Conservation (phyloP, 345 rosid species). For the Eucalyptus cladocalyx region DNA sequence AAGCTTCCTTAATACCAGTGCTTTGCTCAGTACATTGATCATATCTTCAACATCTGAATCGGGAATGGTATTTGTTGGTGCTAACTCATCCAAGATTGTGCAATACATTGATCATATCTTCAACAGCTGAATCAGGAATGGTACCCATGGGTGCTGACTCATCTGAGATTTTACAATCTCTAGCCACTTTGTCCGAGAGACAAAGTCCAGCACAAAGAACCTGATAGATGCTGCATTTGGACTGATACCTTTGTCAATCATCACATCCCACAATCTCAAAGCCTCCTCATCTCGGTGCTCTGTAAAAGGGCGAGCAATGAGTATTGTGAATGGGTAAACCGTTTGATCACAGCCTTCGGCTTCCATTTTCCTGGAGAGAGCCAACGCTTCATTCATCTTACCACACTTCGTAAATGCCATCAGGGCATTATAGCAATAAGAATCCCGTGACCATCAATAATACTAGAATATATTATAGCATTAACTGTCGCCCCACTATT, state of each 20-base stretch:
- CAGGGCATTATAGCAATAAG: constrained; percentile 75
- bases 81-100: constrained; percentile 72
- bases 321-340: constrained; percentile 66
- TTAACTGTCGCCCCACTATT: constrained; percentile 42
- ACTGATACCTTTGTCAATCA: constrained; percentile 81
- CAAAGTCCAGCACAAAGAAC: constrained; percentile 64
- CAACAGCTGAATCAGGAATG: constrained; percentile 69
- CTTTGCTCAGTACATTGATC: constrained; percentile 61
- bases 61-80: constrained; percentile 70
- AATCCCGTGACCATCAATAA: constrained; percentile 67
- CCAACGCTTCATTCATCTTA: constrained; percentile 52
- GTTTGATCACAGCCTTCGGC: constrained; percentile 69
- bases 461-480: constrained; percentile 63
- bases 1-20: constrained; percentile 77
- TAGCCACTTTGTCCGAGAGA: constrained; percentile 76
- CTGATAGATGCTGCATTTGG: constrained; percentile 78
- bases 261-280: constrained; percentile 63
- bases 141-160: constrained; percentile 87
- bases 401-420: constrained; percentile 57
- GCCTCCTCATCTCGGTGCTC: constrained; percentile 76
- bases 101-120: constrained; percentile 64
- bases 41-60: constrained; percentile 82
- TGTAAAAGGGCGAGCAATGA: constrained; percentile 47
- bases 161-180: constrained; percentile 83
- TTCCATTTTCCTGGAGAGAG: constrained; percentile 61